These are phyloP conservation scores for Phytophthora idaei DNA, from an alignment of 352 stramenopile genomes.

Conservation along the genomic window DNA sequence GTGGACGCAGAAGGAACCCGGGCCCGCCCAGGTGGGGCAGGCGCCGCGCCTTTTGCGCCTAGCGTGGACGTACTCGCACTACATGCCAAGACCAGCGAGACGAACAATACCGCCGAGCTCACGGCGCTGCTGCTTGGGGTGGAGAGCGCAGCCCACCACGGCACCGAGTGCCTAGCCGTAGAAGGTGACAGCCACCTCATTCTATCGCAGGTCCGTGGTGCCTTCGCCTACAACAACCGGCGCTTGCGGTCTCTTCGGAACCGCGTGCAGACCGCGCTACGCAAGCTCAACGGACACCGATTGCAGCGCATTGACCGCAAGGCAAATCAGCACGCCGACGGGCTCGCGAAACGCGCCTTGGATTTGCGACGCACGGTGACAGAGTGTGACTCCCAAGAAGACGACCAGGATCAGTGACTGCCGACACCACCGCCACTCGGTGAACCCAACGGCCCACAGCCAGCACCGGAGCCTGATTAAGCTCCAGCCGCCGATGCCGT, in stretches of 20 bases:
- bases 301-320: conserved; percentile 24
- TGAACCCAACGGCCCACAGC: too few species aligned
- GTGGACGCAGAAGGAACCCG: too few species aligned
- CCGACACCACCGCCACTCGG: too few species aligned
- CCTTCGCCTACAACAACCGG: background rate
- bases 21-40: too few species aligned
- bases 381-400: background rate
- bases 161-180: background rate
- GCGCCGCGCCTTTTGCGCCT: too few species aligned
- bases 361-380: background rate
- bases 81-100: background rate
- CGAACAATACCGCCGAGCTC: conserved; percentile 39
- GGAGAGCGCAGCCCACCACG: conserved; percentile 8
- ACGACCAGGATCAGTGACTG: too few species aligned
- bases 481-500: background rate
- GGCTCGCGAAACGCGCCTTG: conserved; percentile 18
- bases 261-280: conserved; percentile 1
- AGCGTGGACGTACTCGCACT: too few species aligned
- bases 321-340: conserved; percentile 21
- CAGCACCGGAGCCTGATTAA: too few species aligned
- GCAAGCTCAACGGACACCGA: background rate
- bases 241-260: background rate
- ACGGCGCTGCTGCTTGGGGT: conserved; percentile 24
- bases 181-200: conserved; percentile 13
- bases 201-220: conserved; percentile 7